Percentiles rank a stretch among this genome's conserved stretches.
phyloP scores from a whole-genome alignment of 495 filamentous ascomycete genomes.

The Tuber brumale region DNA sequence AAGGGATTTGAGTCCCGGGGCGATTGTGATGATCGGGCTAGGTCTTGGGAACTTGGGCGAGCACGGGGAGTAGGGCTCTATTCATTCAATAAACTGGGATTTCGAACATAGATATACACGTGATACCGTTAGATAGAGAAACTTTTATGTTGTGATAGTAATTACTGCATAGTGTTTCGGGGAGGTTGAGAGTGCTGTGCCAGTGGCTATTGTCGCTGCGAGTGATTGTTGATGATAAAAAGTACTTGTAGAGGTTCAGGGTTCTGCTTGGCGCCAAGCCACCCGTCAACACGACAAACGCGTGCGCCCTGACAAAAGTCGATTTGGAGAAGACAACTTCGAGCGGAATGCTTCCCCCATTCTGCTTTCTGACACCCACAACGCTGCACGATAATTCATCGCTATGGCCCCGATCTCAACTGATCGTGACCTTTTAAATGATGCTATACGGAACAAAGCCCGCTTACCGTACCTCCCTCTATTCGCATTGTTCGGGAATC shows the following conservation, averaged over 20 bases:
- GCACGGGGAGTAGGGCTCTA: not conserved
- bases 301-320: not conserved
- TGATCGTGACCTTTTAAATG: constrained; percentile 38
- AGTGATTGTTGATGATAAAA: not conserved
- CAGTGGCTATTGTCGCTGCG: not conserved
- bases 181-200: not conserved
- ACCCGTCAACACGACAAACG: constrained; percentile 4
- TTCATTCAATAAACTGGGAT: constrained; percentile 2
- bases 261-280: not conserved
- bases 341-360: not conserved
- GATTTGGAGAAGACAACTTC: not conserved
- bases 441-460: constrained; percentile 40
- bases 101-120: not conserved
- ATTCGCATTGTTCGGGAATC: not conserved
- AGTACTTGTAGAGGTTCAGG: not conserved
- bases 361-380: not conserved
- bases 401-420: constrained; percentile 37
- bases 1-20: not conserved
- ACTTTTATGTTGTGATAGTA: not conserved
- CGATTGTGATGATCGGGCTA: not conserved
- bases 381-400: not conserved
- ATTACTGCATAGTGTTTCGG: not conserved
- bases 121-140: not conserved
- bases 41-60: not conserved
- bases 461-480: constrained; percentile 31